Conservation (phyloP, 345 rosid species). For the Pistacia atlantica region DNA sequence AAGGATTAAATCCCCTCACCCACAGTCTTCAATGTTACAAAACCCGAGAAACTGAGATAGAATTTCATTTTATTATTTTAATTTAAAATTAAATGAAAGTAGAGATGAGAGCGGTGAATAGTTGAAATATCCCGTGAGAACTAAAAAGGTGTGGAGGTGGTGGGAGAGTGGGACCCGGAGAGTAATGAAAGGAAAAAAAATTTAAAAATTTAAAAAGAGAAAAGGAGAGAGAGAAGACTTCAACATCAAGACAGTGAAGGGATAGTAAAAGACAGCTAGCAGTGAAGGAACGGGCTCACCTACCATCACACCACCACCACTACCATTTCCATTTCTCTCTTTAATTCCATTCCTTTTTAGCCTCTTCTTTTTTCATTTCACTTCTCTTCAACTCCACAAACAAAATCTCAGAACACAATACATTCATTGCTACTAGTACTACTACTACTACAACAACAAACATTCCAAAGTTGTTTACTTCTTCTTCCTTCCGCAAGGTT, state of each 20-base stretch:
- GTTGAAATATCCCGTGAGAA: not conserved
- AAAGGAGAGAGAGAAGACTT: slow-evolving; percentile 38
- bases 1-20: no score
- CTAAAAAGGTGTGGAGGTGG: not conserved
- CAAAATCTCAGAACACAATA: no score
- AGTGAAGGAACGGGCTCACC: slow-evolving; percentile 60
- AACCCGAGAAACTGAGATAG: no score
- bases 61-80: no score
- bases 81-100: no score
- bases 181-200: not conserved
- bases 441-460: no score
- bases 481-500: no score
- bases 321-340: slow-evolving; percentile 19
- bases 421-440: no score
- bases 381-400: not conserved
- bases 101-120: not conserved
- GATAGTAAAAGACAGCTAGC: slow-evolving; percentile 71
- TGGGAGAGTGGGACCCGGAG: slow-evolving; percentile 17
- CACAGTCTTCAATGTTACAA: no score
- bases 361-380: not conserved
- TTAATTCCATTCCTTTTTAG: slow-evolving; percentile 18
- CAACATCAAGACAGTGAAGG: slow-evolving; percentile 49
- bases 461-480: no score
- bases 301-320: slow-evolving; percentile 29
- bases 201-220: not conserved